phyloP scores from a whole-genome alignment of 306 rosid species.

The Quercus dentata region DNA sequence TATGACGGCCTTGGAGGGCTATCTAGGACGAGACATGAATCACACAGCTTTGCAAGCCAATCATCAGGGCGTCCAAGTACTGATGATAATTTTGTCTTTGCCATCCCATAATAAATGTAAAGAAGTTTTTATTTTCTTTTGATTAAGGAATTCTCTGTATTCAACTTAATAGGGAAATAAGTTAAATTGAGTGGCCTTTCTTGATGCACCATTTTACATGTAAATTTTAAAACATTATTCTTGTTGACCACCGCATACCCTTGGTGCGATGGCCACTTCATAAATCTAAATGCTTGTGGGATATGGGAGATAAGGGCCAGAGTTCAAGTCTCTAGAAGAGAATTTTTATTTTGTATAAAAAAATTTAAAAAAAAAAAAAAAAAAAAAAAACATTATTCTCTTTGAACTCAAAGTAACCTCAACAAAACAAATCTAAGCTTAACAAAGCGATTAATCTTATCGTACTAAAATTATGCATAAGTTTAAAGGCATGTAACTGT shows the following conservation, averaged over 20 bases:
- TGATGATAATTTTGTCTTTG: constrained; percentile 21
- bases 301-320: rapidly evolving
- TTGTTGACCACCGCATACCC: not conserved
- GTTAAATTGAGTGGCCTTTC: not conserved
- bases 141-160: not conserved
- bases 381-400: not conserved
- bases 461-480: too few relatives aligned
- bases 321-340: too few relatives aligned
- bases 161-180: not conserved
- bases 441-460: too few relatives aligned
- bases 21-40: constrained; percentile 15
- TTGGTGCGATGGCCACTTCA: too few relatives aligned
- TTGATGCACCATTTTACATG: not conserved
- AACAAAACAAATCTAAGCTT: too few relatives aligned
- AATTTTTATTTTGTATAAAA: too few relatives aligned
- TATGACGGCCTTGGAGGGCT: constrained; percentile 14
- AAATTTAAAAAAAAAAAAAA: too few relatives aligned
- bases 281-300: too few relatives aligned
- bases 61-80: constrained; percentile 5
- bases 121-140: not conserved
- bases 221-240: constrained; percentile 11
- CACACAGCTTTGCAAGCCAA: constrained; percentile 22
- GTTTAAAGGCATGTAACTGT: not conserved
- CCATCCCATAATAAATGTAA: constrained; percentile 18
- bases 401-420: not conserved